A percentile compares a stretch with the other conserved stretches of the same genome.
Evolutionary conservation across 73 alveolate species (phyloP).

Genomic region (Breviolum minutum): DNA sequence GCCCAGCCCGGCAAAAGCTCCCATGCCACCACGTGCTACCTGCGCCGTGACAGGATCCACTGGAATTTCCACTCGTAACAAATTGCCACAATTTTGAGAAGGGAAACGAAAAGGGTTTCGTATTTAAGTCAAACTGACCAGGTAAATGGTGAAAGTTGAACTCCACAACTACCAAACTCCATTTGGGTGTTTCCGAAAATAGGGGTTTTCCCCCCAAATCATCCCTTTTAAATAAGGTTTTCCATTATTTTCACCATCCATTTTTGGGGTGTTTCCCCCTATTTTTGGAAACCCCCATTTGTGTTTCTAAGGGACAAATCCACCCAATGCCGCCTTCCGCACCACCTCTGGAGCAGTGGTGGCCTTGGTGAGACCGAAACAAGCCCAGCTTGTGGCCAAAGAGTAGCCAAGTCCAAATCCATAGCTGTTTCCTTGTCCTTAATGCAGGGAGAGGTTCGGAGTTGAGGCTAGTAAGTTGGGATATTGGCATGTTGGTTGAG

Average conservation of each 20-base stretch:
- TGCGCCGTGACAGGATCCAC: background rate
- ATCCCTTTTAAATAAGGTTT: too few relatives aligned
- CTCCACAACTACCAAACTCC: background rate
- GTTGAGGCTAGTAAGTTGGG: background rate
- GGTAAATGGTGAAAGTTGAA: background rate
- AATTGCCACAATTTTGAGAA: background rate
- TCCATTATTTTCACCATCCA: too few relatives aligned
- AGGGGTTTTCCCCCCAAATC: too few relatives aligned
- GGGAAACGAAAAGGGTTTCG: background rate
- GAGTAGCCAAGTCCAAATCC: constrained; percentile 69
- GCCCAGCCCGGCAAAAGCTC: background rate
- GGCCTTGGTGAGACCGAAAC: constrained; percentile 55
- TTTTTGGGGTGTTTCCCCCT: too few relatives aligned
- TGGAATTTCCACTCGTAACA: too few relatives aligned
- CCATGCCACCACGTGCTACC: constrained; percentile 52
- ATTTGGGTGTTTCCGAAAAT: too few relatives aligned
- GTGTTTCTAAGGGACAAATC: too few relatives aligned
- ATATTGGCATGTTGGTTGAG: background rate
- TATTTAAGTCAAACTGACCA: background rate
- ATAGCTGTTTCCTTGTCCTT: background rate
- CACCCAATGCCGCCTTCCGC: background rate
- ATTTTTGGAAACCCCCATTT: too few relatives aligned
- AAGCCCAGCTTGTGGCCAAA: constrained; percentile 43
- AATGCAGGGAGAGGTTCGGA: too few relatives aligned
- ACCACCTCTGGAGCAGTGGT: background rate